Percentiles rank a stretch among this genome's conserved stretches.
phyloP scores from a whole-genome alignment of 1,284 basidiomycete species.

The Boletus semigastroideus region DNA sequence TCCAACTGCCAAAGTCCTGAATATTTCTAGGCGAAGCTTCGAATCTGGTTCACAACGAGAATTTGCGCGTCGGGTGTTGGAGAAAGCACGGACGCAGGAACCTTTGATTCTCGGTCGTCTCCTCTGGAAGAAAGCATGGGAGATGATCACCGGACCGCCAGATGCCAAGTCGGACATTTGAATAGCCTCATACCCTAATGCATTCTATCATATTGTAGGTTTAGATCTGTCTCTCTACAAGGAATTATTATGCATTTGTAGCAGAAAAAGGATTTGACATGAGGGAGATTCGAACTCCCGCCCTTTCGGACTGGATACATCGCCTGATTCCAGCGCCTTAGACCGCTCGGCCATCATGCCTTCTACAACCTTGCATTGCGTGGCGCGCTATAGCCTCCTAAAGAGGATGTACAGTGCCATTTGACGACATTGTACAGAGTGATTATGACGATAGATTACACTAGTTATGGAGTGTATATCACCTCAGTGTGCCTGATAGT shows the following conservation, averaged over 20 bases:
- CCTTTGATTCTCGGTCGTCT: slow-evolving; percentile 53
- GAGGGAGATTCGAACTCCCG: slow-evolving; percentile 48
- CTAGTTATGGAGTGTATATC: no score
- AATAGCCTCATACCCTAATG: slow-evolving; percentile 24
- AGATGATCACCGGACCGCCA: slow-evolving; percentile 43
- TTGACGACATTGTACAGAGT: no score
- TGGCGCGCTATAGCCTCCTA: not conserved
- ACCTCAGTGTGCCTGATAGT: no score
- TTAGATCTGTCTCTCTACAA: slow-evolving; percentile 6
- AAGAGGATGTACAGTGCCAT: no score
- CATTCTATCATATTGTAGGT: slow-evolving; percentile 7
- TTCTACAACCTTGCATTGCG: slow-evolving; percentile 13
- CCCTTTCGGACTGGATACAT: slow-evolving; percentile 41
- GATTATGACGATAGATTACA: no score
- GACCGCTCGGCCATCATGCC: slow-evolving; percentile 64
- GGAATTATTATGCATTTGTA: not conserved
- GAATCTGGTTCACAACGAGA: slow-evolving; percentile 50
- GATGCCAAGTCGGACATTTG: slow-evolving; percentile 28
- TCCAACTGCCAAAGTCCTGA: slow-evolving; percentile 48
- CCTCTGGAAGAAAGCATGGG: slow-evolving; percentile 44
- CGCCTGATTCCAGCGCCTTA: slow-evolving; percentile 51
- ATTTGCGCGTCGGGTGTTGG: slow-evolving; percentile 51
- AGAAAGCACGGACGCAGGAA: slow-evolving; percentile 53
- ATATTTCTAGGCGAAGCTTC: slow-evolving; percentile 48
- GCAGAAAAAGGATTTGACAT: slow-evolving; percentile 32